Evolutionary conservation across 1,139 yeast genomes (phyloP).

Genomic region (Diutina rugosa): DNA sequence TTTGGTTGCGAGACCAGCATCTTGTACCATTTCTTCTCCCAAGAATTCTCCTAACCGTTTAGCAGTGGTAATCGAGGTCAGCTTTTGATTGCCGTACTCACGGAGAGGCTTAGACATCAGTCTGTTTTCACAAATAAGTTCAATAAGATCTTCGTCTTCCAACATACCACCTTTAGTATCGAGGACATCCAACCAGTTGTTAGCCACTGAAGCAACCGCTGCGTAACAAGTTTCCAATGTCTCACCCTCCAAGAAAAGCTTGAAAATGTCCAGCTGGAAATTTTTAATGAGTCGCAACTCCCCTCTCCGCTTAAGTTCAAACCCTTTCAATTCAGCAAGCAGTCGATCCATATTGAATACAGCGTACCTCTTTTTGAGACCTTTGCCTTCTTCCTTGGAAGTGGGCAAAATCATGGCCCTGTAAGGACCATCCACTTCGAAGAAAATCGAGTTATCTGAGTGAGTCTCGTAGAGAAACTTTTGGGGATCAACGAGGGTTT

Average conservation of each 20-base stretch:
- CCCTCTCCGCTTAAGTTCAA: slow-evolving; percentile 93
- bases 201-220: slow-evolving; percentile 87
- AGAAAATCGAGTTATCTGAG: slow-evolving; percentile 89
- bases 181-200: slow-evolving; percentile 89
- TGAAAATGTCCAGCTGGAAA: slow-evolving; percentile 90
- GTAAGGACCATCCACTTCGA: slow-evolving; percentile 98
- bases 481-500: slow-evolving; percentile 62
- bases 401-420: slow-evolving; percentile 96
- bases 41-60: slow-evolving; percentile 84
- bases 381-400: slow-evolving; percentile 95
- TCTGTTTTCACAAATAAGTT: slow-evolving; percentile 90
- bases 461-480: slow-evolving; percentile 59
- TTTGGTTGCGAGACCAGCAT: slow-evolving; percentile 91
- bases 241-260: slow-evolving; percentile 76
- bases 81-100: slow-evolving; percentile 84
- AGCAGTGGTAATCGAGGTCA: slow-evolving; percentile 94
- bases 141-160: slow-evolving; percentile 90
- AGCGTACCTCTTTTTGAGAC: slow-evolving; percentile 91
- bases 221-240: slow-evolving; percentile 69
- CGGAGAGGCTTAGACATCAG: slow-evolving; percentile 87
- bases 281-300: slow-evolving; percentile 88
- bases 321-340: slow-evolving; percentile 91
- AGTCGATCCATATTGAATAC: slow-evolving; percentile 94
- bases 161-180: slow-evolving; percentile 79
- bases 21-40: slow-evolving; percentile 96